Evolutionary conservation across 2,329 filamentous ascomycete genomes (phyloP).

Genomic region (Fusarium sp.): DNA sequence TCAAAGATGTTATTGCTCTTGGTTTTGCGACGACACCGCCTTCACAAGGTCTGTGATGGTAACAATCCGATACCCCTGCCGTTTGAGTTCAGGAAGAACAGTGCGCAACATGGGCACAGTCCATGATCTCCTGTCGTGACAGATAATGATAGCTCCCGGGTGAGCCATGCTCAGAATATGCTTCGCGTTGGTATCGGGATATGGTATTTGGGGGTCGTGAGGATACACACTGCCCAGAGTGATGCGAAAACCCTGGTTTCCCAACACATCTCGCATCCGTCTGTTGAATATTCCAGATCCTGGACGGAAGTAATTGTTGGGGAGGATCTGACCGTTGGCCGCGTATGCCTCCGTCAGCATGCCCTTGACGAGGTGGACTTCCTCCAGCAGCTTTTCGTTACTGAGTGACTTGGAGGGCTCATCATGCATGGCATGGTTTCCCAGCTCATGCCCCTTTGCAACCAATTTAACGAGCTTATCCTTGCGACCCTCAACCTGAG

Average conservation of each 20-base stretch:
- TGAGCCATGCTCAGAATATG: slow-evolving; percentile 84
- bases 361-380: slow-evolving; percentile 73
- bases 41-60: slow-evolving; percentile 75
- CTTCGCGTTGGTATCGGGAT: slow-evolving; percentile 74
- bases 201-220: slow-evolving; percentile 86
- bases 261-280: slow-evolving; percentile 71
- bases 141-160: slow-evolving; percentile 83
- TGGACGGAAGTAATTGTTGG: slow-evolving; percentile 79
- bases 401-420: slow-evolving; percentile 74
- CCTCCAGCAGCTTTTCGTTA: slow-evolving; percentile 65
- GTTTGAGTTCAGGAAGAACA: slow-evolving; percentile 76
- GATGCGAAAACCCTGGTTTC: slow-evolving; percentile 72
- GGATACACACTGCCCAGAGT: slow-evolving; percentile 89
- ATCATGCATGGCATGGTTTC: slow-evolving; percentile 90
- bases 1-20: slow-evolving; percentile 16
- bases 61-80: slow-evolving; percentile 75
- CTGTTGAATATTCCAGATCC: slow-evolving; percentile 85
- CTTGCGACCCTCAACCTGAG: slow-evolving; percentile 71
- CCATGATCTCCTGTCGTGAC: slow-evolving; percentile 87
- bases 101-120: slow-evolving; percentile 80
- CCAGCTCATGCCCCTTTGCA: slow-evolving; percentile 75
- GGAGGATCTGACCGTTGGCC: slow-evolving; percentile 55
- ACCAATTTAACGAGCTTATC: slow-evolving; percentile 66
- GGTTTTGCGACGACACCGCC: slow-evolving; percentile 43
- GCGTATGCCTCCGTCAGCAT: slow-evolving; percentile 68